Evolutionary conservation across 352 stramenopile genomes (phyloP).

Genomic region (Elongisporangium anandrum): DNA sequence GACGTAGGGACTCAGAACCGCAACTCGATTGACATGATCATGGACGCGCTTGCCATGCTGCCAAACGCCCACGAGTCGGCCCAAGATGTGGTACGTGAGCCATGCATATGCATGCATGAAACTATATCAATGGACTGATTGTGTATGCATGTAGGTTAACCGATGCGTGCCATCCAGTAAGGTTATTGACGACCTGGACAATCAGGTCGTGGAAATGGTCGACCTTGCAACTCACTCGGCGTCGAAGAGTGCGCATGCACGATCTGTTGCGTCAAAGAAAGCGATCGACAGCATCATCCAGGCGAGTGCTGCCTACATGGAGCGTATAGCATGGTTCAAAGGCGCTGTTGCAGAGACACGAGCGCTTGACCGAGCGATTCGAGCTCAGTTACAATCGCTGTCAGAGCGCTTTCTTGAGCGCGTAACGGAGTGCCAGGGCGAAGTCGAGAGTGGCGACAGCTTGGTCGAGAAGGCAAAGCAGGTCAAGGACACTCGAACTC

Average conservation of each 20-base stretch:
- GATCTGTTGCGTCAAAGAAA: neutral
- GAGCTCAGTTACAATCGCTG: slow-evolving; percentile 20
- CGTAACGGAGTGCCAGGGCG: slow-evolving; percentile 9
- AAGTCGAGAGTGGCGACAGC: slow-evolving; percentile 20
- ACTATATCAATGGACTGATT: neutral
- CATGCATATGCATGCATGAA: neutral
- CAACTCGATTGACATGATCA: slow-evolving; percentile 12
- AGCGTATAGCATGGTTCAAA: slow-evolving; percentile 28
- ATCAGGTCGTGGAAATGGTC: neutral
- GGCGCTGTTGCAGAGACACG: slow-evolving; percentile 2
- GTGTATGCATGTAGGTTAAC: neutral
- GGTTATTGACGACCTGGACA: neutral
- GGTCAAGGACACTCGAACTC: slow-evolving; percentile 19
- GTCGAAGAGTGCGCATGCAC: neutral
- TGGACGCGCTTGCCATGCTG: slow-evolving; percentile 13
- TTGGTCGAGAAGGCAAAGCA: slow-evolving; percentile 20
- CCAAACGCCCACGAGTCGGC: slow-evolving; percentile 1
- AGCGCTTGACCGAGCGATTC: slow-evolving; percentile 13
- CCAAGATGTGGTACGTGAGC: slow-evolving; percentile 6
- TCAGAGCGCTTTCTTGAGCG: slow-evolving; percentile 12
- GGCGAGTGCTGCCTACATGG: slow-evolving; percentile 34
- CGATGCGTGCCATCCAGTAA: neutral
- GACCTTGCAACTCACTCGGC: neutral
- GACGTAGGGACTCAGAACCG: slow-evolving; percentile 5
- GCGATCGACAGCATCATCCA: slow-evolving; percentile 20